These are phyloP conservation scores for Clonostachys solani DNA, from an alignment of 2,329 filamentous ascomycete species.

Conservation along the genomic window DNA sequence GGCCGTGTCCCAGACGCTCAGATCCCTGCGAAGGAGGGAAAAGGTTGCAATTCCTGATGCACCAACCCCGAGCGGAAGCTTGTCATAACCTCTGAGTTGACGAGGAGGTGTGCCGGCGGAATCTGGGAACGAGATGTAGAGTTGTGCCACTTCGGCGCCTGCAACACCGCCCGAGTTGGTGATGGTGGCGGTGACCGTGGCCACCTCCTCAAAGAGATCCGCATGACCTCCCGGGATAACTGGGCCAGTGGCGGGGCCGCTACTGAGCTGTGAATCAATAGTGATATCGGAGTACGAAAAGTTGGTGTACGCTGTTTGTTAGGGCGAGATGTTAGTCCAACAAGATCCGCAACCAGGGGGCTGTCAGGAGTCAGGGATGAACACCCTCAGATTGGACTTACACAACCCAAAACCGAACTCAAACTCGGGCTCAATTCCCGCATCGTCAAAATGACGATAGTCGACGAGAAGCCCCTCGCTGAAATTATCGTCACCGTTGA, in stretches of 20 bases:
- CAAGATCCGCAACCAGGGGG: slow-evolving; percentile 48
- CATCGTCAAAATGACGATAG: slow-evolving; percentile 71
- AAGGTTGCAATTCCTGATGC: slow-evolving; percentile 49
- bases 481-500: slow-evolving; percentile 46
- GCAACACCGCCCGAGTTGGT: slow-evolving; percentile 55
- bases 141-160: slow-evolving; percentile 48
- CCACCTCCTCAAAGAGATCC: slow-evolving; percentile 39
- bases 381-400: slow-evolving; percentile 50
- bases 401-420: slow-evolving; percentile 74
- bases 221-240: slow-evolving; percentile 35
- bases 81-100: slow-evolving; percentile 58
- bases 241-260: slow-evolving; percentile 31
- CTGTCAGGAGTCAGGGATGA: not conserved
- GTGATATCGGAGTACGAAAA: slow-evolving; percentile 55
- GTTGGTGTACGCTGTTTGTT: slow-evolving; percentile 56
- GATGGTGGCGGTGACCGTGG: slow-evolving; percentile 53
- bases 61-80: slow-evolving; percentile 53
- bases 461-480: slow-evolving; percentile 73
- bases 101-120: slow-evolving; percentile 31
- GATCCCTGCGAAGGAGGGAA: slow-evolving; percentile 52
- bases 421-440: slow-evolving; percentile 57
- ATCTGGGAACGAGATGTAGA: slow-evolving; percentile 45
- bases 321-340: not conserved
- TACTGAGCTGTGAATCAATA: slow-evolving; percentile 20
- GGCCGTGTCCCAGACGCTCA: slow-evolving; percentile 63